Evolutionary conservation across 305 asterid species (phyloP), one percentile per base, ranked within the genome.

Genomic region (Petunia hybrid): DNA sequence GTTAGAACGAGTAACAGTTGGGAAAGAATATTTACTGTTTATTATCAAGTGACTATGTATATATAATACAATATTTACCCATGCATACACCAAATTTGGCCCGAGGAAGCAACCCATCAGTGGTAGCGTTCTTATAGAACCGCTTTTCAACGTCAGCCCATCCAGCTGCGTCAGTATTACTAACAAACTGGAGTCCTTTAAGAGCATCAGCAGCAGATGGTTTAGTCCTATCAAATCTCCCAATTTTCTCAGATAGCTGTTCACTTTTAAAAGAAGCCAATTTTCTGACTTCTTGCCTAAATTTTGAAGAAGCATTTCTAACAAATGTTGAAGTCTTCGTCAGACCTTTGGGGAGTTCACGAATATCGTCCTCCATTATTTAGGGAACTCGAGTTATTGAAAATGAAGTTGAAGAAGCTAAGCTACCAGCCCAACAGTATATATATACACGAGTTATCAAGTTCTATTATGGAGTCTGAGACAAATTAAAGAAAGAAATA

Each of bases 61-160:
- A 22, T n/a, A 22, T 22, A 16, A 12, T 65, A 41, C 43, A 57
- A 7, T 39, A 31, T 3, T 84, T 88, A 95, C 99, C 99, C 78
- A 96, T 94, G 91, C 99, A 96, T 89, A 94, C 92, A 31, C 94
- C 92, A 60, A 96, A 96, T 2, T 68, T 89, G 4, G 95, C 67
- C 38, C 97, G 92, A 3, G 97, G 91, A 14, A 96, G 97, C 86
- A 89, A 64, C 9, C 98, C 98, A 79, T 84, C 61, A 78, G 91
- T 81, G 74, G 77, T 31, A 57, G 78, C 84, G 4, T 96, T 88
- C 0, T 87, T 87, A 57, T 93, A 88, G 60, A 92, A 95, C 83
- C 93, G 80, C 82, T 86, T 86, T 90, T 90, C 99, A 84, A 95
- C 97, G 81, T 86, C 90, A 4, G 89, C 82, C 98, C 97, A 94